A percentile compares a stretch with the other conserved stretches of the same genome.
These are phyloP conservation scores for Venustampulla echinocandica DNA, from an alignment of 495 filamentous ascomycete species.

Conservation along the genomic window DNA sequence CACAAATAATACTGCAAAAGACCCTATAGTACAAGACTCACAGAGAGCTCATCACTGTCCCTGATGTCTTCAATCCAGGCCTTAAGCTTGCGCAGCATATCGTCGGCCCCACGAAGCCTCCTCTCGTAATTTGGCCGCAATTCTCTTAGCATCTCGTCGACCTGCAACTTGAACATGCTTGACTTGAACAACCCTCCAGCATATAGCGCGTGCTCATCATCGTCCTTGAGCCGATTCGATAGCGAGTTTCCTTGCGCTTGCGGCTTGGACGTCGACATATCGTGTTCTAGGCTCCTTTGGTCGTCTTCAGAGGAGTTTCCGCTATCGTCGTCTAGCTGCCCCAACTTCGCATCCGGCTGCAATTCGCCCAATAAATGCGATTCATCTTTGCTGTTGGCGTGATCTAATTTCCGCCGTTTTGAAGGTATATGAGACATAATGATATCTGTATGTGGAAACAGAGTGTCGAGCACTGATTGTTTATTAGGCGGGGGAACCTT, in stretches of 20 bases:
- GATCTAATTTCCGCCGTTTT: conserved; percentile 43
- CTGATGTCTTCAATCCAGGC: conserved; percentile 61
- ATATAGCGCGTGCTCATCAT: conserved; percentile 18
- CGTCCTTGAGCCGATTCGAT: conserved; percentile 7
- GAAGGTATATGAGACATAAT: conserved; percentile 17
- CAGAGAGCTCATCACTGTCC: conserved; percentile 43
- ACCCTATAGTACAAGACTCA: conserved; percentile 24
- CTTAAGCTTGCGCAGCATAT: conserved; percentile 64
- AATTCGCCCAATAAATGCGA: background rate
- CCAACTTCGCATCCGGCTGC: background rate
- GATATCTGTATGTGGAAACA: background rate
- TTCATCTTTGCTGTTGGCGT: conserved; percentile 17
- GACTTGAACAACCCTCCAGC: conserved; percentile 43
- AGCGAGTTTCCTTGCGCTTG: background rate
- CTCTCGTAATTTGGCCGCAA: conserved; percentile 60
- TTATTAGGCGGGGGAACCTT: too few species aligned
- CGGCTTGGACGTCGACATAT: background rate
- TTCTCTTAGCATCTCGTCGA: conserved; percentile 70
- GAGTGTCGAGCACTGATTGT: too few species aligned
- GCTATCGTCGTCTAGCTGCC: background rate
- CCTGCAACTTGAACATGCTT: conserved; percentile 77
- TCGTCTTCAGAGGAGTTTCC: conserved; percentile 2
- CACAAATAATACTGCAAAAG: background rate
- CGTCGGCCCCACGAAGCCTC: conserved; percentile 54
- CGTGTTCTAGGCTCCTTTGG: background rate